Evolutionary conservation across 352 stramenopile species (phyloP).

Genomic region (Pythium coloratum): DNA sequence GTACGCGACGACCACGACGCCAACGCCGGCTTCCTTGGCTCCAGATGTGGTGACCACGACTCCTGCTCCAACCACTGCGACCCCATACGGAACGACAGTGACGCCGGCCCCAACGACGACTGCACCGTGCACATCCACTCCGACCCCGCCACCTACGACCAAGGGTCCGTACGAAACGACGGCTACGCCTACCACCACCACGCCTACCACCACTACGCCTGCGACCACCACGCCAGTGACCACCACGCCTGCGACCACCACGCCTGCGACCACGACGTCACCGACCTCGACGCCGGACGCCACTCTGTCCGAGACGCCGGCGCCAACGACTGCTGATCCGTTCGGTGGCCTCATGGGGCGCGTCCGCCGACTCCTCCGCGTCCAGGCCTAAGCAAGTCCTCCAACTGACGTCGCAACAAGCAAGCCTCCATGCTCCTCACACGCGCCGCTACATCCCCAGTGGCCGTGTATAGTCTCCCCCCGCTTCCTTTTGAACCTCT

Average conservation of each 20-base stretch:
- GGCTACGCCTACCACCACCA: not conserved
- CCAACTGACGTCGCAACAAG: not conserved
- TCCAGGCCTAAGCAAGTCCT: not conserved
- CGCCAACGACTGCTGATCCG: not conserved
- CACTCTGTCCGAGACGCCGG: not conserved
- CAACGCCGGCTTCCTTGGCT: not conserved
- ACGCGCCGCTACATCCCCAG: not conserved
- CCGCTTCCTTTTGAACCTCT: slow-evolving; percentile 5
- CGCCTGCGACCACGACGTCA: slow-evolving; percentile 2
- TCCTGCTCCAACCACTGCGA: not conserved
- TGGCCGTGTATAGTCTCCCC: not conserved
- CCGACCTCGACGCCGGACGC: not conserved
- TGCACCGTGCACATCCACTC: not conserved
- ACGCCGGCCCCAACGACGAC: not conserved
- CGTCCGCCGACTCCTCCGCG: not conserved
- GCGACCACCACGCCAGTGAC: not conserved
- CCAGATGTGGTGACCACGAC: not conserved
- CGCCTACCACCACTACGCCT: not conserved
- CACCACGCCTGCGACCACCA: not conserved
- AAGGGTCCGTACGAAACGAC: not conserved
- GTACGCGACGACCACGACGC: not conserved
- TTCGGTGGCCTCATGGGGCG: not conserved
- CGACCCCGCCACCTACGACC: slow-evolving; percentile 1
- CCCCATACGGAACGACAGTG: not conserved
- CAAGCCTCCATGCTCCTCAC: not conserved